Evolutionary conservation across 1,139 yeast genomes (phyloP), one percentile per base, ranked within the genome.

Genomic region (Candida tunisiensis): DNA sequence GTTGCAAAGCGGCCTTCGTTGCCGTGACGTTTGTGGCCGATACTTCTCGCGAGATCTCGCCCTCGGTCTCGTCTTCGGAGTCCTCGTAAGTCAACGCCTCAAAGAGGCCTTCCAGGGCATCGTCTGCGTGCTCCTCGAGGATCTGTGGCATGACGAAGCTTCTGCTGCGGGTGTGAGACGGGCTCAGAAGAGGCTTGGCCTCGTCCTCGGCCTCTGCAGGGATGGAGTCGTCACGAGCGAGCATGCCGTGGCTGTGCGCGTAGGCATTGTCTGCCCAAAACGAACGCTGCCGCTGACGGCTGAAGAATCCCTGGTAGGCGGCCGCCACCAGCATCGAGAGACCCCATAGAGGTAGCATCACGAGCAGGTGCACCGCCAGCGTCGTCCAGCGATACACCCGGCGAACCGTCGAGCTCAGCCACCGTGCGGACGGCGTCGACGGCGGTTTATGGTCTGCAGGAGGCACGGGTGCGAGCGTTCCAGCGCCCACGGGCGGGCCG

Each of bases 161-260:
- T n/a, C n/a, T n/a, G n/a, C n/a, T n/a, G n/a, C n/a, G n/a, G n/a
- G n/a, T n/a, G n/a, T n/a, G n/a, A n/a, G n/a, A n/a, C n/a, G n/a
- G n/a, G n/a, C n/a, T n/a, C n/a, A n/a, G n/a, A n/a, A n/a, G n/a
- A n/a, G n/a, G n/a, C n/a, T 69, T 75, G 15, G 72, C 68, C 28
- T 64, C 69, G 35, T 67, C 74, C 26, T 61, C 64, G 11, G 50
- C 37, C 20, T 35, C 28, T 21, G 40, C 44, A 13, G 37, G 40
- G 19, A 44, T 19, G 14, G 28, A 32, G 17, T 25, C 26, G 10
- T 23, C 20, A 8, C 30, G 30, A 8, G 26, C 18, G 13, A 28
- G 32, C 8, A 21, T 11, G 19, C 38, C 34, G 6, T 23, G 20
- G 13, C 18, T 22, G 16, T 33, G 24, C 17, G 28, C 21, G 8